These are phyloP conservation scores for Cladosporium sp. DNA, from an alignment of 2,329 filamentous ascomycete species.

Conservation along the genomic window DNA sequence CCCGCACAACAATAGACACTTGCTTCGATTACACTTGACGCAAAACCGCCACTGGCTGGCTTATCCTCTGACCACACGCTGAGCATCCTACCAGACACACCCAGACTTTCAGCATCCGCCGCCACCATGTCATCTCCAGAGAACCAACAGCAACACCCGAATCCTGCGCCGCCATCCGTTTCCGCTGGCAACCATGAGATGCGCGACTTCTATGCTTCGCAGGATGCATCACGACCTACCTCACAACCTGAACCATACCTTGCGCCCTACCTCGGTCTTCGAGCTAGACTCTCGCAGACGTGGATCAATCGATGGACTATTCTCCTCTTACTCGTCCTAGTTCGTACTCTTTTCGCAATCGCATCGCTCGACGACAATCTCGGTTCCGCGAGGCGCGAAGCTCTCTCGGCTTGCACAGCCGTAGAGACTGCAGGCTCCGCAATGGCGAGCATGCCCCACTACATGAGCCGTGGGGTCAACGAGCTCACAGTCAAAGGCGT, in stretches of 20 bases:
- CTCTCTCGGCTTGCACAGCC: slow-evolving; percentile 81
- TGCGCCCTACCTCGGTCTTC: slow-evolving; percentile 89
- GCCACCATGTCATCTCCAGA: slow-evolving; percentile 45
- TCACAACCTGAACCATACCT: slow-evolving; percentile 63
- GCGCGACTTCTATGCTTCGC: slow-evolving; percentile 56
- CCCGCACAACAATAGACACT: too few relatives aligned
- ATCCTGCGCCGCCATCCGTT: slow-evolving; percentile 54
- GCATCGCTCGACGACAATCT: slow-evolving; percentile 70
- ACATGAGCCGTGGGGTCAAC: slow-evolving; percentile 86
- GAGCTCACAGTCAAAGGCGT: slow-evolving; percentile 75
- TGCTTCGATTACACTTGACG: neutral
- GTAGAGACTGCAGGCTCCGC: slow-evolving; percentile 91
- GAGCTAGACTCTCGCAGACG: slow-evolving; percentile 85
- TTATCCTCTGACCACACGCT: neutral
- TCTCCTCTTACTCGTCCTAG: slow-evolving; percentile 78
- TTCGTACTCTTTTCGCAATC: slow-evolving; percentile 73
- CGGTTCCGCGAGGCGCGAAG: slow-evolving; percentile 70
- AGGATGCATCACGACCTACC: slow-evolving; percentile 53
- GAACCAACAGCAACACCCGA: slow-evolving; percentile 52
- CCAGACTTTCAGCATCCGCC: slow-evolving; percentile 25
- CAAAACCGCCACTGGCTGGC: slow-evolving; percentile 4
- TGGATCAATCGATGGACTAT: slow-evolving; percentile 99
- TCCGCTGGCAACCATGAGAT: slow-evolving; percentile 60
- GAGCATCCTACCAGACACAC: slow-evolving; percentile 20
- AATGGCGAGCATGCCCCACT: slow-evolving; percentile 98